Base-by-base conservation (phyloP, 345 rosid genomes). In the Citrus trifoliata region DNA sequence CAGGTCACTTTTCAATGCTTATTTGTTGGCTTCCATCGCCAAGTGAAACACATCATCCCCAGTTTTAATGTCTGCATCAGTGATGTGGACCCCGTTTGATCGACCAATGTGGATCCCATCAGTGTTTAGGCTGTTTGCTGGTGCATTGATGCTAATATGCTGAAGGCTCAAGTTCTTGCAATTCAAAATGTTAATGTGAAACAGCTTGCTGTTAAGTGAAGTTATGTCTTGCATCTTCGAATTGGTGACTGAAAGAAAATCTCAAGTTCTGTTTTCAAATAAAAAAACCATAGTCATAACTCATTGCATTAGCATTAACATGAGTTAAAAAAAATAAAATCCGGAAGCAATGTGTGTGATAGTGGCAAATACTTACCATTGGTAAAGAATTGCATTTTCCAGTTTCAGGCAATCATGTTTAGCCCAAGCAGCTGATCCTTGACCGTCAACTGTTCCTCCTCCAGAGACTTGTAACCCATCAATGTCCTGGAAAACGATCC, bases 1-100 rank as follows among this genome's bases (percentile, higher is more conserved):
- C 95, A 90, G 5, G 67, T 80, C 2, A 86, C 80, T 8, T 70
- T 33, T 69, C 76, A 2, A 87, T 40, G 25, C 40, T 5, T 24
- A 90, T 30, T 5, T 86, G 33, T 19, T 79, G 81, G 80, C 80
- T 71, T 14, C 93, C 92, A 35, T 87, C 87, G 1, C 90, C 91
- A 7, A 88, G 67, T 14, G 92, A 88, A 82, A 91, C 19, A 1
- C 93, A 91, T 88, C 92, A 37, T 88, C 93, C 3, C 93, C 95
- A 0, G 90, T 88, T 68, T 14, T 38, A 8, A 91, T 85, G 32
- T 61, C 38, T 3, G 84, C 19, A 9, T 71, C 79, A 0, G 1
- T 70, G 35, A 91, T 62, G 58, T 18, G 85, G 24, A 90, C 53
- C 1, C 80, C 82, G 0, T 2, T 42, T 2, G 95, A 88, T 27